A percentile compares a stretch with the other conserved stretches of the same genome.
phyloP scores from a whole-genome alignment of 1,284 basidiomycete genomes.

The Inonotus hispidus region DNA sequence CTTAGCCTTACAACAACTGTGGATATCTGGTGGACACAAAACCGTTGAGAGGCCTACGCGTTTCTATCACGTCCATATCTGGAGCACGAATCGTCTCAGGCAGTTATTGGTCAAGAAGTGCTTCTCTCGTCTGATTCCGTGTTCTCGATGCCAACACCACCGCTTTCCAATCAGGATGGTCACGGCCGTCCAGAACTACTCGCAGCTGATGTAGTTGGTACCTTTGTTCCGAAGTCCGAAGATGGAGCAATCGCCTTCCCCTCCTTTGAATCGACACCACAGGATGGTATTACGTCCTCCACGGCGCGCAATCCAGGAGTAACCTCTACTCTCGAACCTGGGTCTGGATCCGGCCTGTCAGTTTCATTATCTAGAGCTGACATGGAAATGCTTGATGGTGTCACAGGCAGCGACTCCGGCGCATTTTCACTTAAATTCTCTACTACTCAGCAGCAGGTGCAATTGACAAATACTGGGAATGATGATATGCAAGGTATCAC shows the following conservation, averaged over 20 bases:
- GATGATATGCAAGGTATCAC: constrained; percentile 20
- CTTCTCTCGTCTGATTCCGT: neutral
- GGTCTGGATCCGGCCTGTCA: constrained; percentile 2
- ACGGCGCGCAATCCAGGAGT: constrained; percentile 3
- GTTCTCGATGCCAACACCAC: constrained; percentile 9
- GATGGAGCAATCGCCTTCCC: constrained; percentile 5
- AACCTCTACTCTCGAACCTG: constrained; percentile 8
- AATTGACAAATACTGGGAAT: constrained; percentile 2
- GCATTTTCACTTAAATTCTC: constrained; percentile 1
- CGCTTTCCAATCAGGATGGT: neutral
- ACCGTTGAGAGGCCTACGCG: neutral
- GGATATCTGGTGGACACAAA: neutral
- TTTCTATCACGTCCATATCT: neutral
- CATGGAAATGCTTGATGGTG: constrained; percentile 12
- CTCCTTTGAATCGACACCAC: constrained; percentile 3
- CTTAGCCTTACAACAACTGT: neutral
- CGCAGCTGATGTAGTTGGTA: neutral
- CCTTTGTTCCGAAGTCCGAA: constrained; percentile 15
- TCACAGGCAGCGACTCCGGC: neutral
- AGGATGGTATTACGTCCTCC: constrained; percentile 15
- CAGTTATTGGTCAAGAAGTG: neutral
- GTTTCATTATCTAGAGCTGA: constrained; percentile 4
- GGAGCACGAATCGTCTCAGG: neutral
- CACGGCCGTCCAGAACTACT: neutral
- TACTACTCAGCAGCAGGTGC: constrained; percentile 10